Conservation (phyloP, 345 rosid genomes). For the Boechera divaricarpa region DNA sequence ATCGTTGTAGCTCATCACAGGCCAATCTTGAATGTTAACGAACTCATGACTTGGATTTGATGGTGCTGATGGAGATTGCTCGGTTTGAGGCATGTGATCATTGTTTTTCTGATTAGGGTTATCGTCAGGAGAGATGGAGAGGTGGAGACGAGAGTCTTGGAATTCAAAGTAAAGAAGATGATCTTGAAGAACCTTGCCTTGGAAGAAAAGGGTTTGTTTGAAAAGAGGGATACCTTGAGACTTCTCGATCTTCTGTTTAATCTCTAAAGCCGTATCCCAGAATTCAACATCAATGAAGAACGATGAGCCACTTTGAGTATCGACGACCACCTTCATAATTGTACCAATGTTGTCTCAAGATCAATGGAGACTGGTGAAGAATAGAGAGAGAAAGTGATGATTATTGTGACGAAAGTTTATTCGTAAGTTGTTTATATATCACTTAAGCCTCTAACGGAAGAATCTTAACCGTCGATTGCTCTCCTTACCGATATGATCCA, state of each 20-base stretch:
- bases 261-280: conserved; percentile 60
- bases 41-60: not conserved
- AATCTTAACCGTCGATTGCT: no score
- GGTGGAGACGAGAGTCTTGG: conserved; percentile 57
- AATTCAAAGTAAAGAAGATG: not conserved
- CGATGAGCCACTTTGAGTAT: conserved; percentile 35
- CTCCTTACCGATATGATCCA: no score
- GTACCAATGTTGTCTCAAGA: not conserved
- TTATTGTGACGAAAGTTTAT: no score
- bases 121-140: conserved; percentile 41
- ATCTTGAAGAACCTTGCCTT: conserved; percentile 54
- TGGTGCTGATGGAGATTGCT: no score
- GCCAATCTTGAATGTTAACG: not conserved
- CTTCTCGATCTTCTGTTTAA: conserved; percentile 69
- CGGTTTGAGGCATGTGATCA: no score
- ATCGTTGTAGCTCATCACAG: not conserved
- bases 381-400: no score
- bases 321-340: conserved; percentile 44
- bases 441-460: no score
- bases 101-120: no score
- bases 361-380: no score
- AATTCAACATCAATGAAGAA: conserved; percentile 56
- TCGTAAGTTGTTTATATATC: no score
- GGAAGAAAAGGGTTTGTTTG: conserved; percentile 47
- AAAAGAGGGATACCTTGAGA: conserved; percentile 54